These are phyloP conservation scores for Pyrenochaeta sp. DNA, from an alignment of 2,329 filamentous ascomycete species.

Conservation along the genomic window DNA sequence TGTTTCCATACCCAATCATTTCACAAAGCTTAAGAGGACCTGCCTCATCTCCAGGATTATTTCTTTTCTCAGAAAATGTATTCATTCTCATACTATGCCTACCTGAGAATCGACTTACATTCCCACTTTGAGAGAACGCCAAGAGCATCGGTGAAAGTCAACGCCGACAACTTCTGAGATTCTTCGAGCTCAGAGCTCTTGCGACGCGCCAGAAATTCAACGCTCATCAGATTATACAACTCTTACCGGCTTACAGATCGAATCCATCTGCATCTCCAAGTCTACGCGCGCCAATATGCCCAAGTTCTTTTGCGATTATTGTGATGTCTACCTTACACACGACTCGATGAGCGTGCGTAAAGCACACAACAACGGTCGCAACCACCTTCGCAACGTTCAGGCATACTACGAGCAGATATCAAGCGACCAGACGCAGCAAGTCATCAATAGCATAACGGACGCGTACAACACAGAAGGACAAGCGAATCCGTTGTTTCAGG, in stretches of 20 bases:
- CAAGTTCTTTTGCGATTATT: constrained; percentile 77
- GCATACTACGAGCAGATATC: constrained; percentile 99
- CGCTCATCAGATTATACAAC: no score
- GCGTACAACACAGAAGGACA: constrained; percentile 96
- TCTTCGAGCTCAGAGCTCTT: constrained; percentile 28
- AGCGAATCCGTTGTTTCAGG: constrained; percentile 80
- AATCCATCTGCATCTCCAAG: neutral
- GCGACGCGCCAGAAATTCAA: constrained; percentile 22
- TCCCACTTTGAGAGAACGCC: no score
- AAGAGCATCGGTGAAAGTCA: constrained; percentile 24
- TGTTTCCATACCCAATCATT: no score
- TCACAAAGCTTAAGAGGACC: no score
- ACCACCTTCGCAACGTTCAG: constrained; percentile 96
- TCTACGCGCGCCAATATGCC: constrained; percentile 21
- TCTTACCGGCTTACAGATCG: no score
- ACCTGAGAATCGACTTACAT: neutral
- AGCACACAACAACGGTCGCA: constrained; percentile 95
- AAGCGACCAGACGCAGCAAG: constrained; percentile 96
- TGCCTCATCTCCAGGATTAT: no score
- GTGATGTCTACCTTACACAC: constrained; percentile 99
- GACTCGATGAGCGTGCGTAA: constrained; percentile 99
- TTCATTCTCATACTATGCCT: no score
- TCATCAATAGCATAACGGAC: constrained; percentile 97
- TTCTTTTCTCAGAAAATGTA: no score
- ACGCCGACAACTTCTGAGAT: constrained; percentile 21